Evolutionary conservation across 768 basidiomycete species (phyloP), one percentile per base, ranked within the genome.

Genomic region (Ramaria rubella): DNA sequence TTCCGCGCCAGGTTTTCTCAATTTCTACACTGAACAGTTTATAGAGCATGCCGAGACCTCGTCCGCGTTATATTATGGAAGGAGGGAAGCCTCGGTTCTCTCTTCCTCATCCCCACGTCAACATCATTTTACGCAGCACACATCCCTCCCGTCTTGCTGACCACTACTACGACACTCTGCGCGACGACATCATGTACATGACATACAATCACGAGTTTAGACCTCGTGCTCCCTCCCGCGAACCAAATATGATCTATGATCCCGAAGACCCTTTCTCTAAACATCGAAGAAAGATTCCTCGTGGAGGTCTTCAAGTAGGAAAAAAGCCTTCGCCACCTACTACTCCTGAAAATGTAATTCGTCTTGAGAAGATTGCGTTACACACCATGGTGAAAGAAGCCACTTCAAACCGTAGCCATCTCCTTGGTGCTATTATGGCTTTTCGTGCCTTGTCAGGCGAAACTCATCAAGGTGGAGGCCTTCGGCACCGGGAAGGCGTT

Each of bases 171-270:
- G 72, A 75, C 36, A 86, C 93, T 8, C 77, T 98, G 59, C 82
- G 82, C 21, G 87, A 94, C 70, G 81, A 97, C 73, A 76, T 94
- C 63, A 83, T 98, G 80, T 99, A 99, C 79, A 86, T 97, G 80
- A 87, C 87, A 52, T 96, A 97, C 75, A 74, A 80, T 49, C 95
- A 97, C 71, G 78, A 84, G 63, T 70, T 75, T 42, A 74, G 69
- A n/a, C 71, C 78, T 5, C 78, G 76, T 45, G 77, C 79, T 12
- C 72, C 77, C 11, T 76, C 76, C 8, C 80, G 82, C 58, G 70
- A 76, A 51, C 83, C 84, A 58, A 82, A 83, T 50, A 81, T 83
- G 59, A 81, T 74, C 17, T 89, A 81, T 73, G 85, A 93, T 75
- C 85, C 86, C 4, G 64, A 77, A 30, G 81, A 93, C 67, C 92